These are phyloP conservation scores for Dalechampia spathulata DNA, from an alignment of 441 rosid species.

Conservation along the genomic window DNA sequence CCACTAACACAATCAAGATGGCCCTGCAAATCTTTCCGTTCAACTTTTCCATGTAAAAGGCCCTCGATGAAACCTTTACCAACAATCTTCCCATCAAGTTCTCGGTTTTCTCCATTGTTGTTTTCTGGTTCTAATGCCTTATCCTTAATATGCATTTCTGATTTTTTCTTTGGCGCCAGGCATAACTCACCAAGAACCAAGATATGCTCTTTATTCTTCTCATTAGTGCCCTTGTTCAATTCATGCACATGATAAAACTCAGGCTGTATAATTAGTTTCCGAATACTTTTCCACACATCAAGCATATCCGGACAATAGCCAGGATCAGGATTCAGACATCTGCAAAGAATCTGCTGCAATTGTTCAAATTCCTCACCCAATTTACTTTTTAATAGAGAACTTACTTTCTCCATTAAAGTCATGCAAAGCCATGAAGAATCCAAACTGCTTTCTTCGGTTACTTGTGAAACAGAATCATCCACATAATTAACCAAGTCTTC, in stretches of 20 bases:
- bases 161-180: slow-evolving; percentile 19
- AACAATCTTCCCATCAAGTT: slow-evolving; percentile 14
- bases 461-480: slow-evolving; percentile 16
- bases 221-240: slow-evolving; percentile 17
- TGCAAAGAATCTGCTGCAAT: slow-evolving; percentile 35
- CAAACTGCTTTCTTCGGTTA: slow-evolving; percentile 22
- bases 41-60: slow-evolving; percentile 38
- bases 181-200: slow-evolving; percentile 55
- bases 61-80: slow-evolving; percentile 36
- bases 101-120: slow-evolving; percentile 20
- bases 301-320: slow-evolving; percentile 39
- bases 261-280: slow-evolving; percentile 41
- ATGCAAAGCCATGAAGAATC: slow-evolving; percentile 26
- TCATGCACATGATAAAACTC: slow-evolving; percentile 25
- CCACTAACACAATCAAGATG: slow-evolving; percentile 76
- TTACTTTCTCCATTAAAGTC: slow-evolving; percentile 36
- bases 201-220: slow-evolving; percentile 28
- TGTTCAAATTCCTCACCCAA: slow-evolving; percentile 28
- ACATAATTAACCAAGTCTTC: slow-evolving; percentile 34
- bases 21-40: slow-evolving; percentile 50
- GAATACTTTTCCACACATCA: slow-evolving; percentile 57
- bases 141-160: slow-evolving; percentile 21
- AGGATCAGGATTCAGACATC: slow-evolving; percentile 54
- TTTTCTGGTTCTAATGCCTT: slow-evolving; percentile 20
- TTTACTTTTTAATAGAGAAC: slow-evolving; percentile 28